Base-by-base conservation (phyloP, 116 monocot genomes). In the Thalassia testudinum region DNA sequence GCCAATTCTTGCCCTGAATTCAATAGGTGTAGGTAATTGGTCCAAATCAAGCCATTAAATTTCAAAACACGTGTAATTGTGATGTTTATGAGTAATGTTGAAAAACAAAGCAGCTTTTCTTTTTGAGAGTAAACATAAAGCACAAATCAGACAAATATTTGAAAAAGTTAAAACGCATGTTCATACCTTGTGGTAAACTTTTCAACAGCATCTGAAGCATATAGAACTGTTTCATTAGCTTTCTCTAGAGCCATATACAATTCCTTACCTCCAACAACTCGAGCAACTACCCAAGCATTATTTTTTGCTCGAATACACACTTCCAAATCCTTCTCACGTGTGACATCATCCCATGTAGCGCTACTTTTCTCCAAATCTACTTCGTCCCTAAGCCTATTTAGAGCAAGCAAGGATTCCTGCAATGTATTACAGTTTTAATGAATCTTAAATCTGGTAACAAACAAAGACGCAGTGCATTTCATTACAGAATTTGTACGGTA, bases 141-240 rank as follows among this genome's bases (percentile, higher is more conserved):
- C n/a, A n/a, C n/a, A 40, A 40, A 40, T 40, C 40, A 40, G 7
- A 14, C 40, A 40, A 14, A 8, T 40, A 40, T 7, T 40, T 8
- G 40, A 40, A 17, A 53, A 27, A 18, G n/a, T n/a, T n/a, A n/a
- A n/a, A n/a, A n/a, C n/a, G n/a, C n/a, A n/a, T n/a, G n/a, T n/a
- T n/a, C n/a, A 48, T 70, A 89, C 97, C 89, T 81, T 76, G 71
- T 72, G 67, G 82, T 85, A 60, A 97, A 97, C 62, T 97, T 97
- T 62, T 89, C 89, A 15, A 97, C 72, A 27, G 97, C 79, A 58
- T 85, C 79, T 5, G 89, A 74, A 53, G 97, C 97, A 75, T 85
- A 89, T 37, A 89, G 66, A 59, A 97, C 79, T 34, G 89, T 97
- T 67, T 97, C 97, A 59, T 62, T 82, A 21, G 82, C 89, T 52